Evolutionary conservation across 148 eudicot genomes (phyloP).

Genomic region (Cornus controversa): DNA sequence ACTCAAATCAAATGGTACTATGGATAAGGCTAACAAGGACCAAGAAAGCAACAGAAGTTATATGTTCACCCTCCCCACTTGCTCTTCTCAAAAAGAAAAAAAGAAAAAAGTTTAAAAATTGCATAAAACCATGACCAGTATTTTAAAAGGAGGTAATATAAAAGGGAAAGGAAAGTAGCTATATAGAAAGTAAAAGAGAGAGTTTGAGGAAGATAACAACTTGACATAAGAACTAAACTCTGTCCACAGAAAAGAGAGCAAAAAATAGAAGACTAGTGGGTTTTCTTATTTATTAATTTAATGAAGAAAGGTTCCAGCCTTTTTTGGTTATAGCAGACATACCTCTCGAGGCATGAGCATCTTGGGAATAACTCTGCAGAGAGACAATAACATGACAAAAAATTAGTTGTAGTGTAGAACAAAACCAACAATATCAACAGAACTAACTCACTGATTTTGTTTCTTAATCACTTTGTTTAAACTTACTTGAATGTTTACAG

Average conservation of each 20-base stretch:
- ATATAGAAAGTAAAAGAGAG: background rate
- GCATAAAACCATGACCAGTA: background rate
- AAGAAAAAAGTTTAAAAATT: background rate
- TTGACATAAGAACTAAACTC: background rate
- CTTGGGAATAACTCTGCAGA: conserved; percentile 98
- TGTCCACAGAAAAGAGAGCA: too few relatives aligned
- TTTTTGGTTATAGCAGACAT: conserved; percentile 52
- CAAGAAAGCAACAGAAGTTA: conserved; percentile 15
- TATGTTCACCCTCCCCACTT: background rate
- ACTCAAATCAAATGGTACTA: conserved; percentile 13
- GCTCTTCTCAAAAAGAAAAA: background rate
- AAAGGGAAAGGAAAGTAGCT: background rate
- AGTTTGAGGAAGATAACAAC: background rate
- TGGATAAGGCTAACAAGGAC: conserved; percentile 34
- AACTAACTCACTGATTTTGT: conserved; percentile 38
- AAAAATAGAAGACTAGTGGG: background rate
- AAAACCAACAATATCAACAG: conserved; percentile 21
- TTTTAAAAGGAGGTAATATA: background rate
- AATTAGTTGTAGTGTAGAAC: conserved; percentile 33
- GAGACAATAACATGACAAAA: conserved; percentile 86
- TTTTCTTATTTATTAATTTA: background rate
- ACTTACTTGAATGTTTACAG: background rate
- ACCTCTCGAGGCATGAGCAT: conserved; percentile 99
- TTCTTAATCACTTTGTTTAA: conserved; percentile 5
- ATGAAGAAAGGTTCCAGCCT: conserved; percentile 46